Conservation (phyloP, 148 eudicot genomes). For the Rhododendron mucronatum region DNA sequence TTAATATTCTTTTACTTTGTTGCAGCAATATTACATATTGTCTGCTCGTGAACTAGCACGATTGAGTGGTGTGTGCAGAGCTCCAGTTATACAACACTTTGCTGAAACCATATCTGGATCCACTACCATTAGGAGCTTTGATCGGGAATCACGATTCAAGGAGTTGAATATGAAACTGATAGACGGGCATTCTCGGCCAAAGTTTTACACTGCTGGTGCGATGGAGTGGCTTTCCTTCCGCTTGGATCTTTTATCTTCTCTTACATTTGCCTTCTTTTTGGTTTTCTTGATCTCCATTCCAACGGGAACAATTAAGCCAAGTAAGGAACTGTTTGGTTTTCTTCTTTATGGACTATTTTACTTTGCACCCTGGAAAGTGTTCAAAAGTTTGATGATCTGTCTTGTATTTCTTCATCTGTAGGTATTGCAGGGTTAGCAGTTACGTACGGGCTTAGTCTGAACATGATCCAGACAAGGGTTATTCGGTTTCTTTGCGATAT, state of each 20-base stretch:
- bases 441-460: conserved; percentile 52
- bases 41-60: conserved; percentile 62
- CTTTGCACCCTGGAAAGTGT: neutral
- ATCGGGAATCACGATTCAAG: conserved; percentile 43
- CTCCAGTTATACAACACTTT: conserved; percentile 60
- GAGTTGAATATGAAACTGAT: conserved; percentile 26
- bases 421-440: conserved; percentile 64
- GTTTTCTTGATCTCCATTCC: conserved; percentile 51
- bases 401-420: conserved; percentile 10
- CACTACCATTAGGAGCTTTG: conserved; percentile 52
- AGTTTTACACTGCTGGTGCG: conserved; percentile 34
- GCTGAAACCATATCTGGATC: conserved; percentile 61
- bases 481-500: conserved; percentile 40
- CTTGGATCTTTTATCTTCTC: conserved; percentile 42
- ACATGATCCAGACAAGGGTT: conserved; percentile 32
- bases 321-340: conserved; percentile 16
- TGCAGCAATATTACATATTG: conserved; percentile 53
- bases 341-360: neutral
- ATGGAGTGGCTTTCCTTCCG: conserved; percentile 58
- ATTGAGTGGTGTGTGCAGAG: conserved; percentile 47
- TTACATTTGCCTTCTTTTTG: conserved; percentile 47
- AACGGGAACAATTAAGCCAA: conserved; percentile 40
- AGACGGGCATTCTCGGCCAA: conserved; percentile 37
- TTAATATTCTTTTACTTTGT: neutral
- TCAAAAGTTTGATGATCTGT: neutral